These are phyloP conservation scores for Aquanectria penicillioides DNA, from an alignment of 2,329 filamentous ascomycete genomes.

Conservation along the genomic window DNA sequence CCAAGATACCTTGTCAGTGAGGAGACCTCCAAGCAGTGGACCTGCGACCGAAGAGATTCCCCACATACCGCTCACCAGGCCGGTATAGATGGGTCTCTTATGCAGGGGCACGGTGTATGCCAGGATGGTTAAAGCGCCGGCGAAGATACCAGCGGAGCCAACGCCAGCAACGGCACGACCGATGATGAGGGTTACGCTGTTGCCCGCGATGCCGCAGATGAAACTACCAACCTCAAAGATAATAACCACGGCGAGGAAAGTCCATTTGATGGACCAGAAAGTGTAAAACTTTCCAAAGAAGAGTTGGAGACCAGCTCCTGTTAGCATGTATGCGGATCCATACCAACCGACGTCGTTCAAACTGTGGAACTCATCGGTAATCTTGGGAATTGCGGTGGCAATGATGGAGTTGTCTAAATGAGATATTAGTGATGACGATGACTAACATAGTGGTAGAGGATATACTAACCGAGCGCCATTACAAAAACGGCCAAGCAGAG, in stretches of 20 bases:
- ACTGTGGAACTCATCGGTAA: slow-evolving; percentile 54
- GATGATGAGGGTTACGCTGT: slow-evolving; percentile 47
- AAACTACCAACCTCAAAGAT: slow-evolving; percentile 57
- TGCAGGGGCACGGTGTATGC: slow-evolving; percentile 49
- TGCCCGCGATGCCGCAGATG: slow-evolving; percentile 49
- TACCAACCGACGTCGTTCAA: slow-evolving; percentile 63
- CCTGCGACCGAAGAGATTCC: slow-evolving; percentile 54
- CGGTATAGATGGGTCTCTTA: slow-evolving; percentile 49
- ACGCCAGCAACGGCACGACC: slow-evolving; percentile 49
- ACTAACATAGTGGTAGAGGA: too few species aligned
- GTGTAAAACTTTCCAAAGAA: slow-evolving; percentile 56
- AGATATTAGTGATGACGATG: slow-evolving; percentile 13
- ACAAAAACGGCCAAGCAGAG: slow-evolving; percentile 52
- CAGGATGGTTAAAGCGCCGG: slow-evolving; percentile 55
- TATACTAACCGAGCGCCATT: slow-evolving; percentile 49
- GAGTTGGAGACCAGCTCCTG: slow-evolving; percentile 52
- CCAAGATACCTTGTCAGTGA: slow-evolving; percentile 50
- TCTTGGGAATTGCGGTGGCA: slow-evolving; percentile 55
- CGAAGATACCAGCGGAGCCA: slow-evolving; percentile 58
- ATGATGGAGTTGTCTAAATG: slow-evolving; percentile 52
- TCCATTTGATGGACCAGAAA: slow-evolving; percentile 55
- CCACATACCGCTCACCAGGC: slow-evolving; percentile 53
- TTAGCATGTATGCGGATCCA: slow-evolving; percentile 55
- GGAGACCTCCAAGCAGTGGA: slow-evolving; percentile 47
- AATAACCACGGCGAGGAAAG: slow-evolving; percentile 49